Evolutionary conservation across 23 red algal genomes (phyloP), one percentile per base, ranked within the genome.

Genomic region (Gracilaria domingensis): DNA sequence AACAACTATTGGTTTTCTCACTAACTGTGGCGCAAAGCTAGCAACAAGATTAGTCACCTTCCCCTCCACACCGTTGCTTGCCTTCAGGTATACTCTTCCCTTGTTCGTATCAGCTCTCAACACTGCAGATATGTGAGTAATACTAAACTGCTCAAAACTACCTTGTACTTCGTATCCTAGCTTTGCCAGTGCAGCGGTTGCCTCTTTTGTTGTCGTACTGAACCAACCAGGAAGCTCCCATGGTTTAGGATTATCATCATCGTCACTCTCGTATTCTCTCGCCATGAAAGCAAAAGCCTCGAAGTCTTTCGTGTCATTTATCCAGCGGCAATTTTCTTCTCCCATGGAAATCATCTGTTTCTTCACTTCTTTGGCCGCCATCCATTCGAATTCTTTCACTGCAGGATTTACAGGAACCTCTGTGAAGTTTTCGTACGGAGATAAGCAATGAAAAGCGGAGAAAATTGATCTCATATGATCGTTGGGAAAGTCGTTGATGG

Each of bases 51-150:
- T 25, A 0, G 59, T 82, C 20, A 26, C 36, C 11, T 48, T 60
- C 42, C 56, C 79, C 64, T 82, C 79, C 26, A 21, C 38, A n/a
- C 59, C 11, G 20, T 47, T 39, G 54, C 79, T 82, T 0, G 21
- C 54, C 21, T 82, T 82, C 54, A 82, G 32, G 38, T 82, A 82
- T 14, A 82, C 79, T 82, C 38, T 64, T 39, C 79, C 79, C 54
- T 66, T 82, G 35, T 66, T 62, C 21, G 79, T 82, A 26, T 39
- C 32, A 38, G 79, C 54, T 23, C 55, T 37, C 34, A 82, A 45
- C 54, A 82, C 55, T 2, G 77, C 77, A 24, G 77, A 6, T 59
- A 32, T 26, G 11, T 58, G 49, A 56, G 77, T 59, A 17, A 56
- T 34, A 4, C 26, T 2, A 23, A 59, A 81, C 33, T 81, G 77